Conservation (phyloP, 2,329 filamentous ascomycete genomes). For the Amylocarpus encephaloides region DNA sequence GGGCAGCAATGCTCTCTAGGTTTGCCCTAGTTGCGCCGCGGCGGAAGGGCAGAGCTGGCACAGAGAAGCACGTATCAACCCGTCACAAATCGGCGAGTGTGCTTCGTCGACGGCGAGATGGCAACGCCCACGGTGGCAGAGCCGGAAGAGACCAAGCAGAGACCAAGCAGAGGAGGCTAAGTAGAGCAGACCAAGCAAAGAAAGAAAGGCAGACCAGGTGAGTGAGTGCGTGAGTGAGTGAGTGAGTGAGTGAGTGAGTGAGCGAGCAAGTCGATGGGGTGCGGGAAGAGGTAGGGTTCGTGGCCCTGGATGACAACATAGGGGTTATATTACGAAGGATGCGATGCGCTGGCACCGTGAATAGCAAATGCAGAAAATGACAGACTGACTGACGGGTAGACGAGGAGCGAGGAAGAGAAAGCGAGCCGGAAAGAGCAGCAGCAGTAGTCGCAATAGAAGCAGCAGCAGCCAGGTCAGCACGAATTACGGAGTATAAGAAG, state of each 20-base stretch:
- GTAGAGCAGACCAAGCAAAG: no score
- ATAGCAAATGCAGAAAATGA: neutral
- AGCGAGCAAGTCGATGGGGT: neutral
- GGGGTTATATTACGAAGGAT: slow-evolving; percentile 9
- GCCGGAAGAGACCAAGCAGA: no score
- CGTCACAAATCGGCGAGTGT: neutral
- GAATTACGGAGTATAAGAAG: neutral
- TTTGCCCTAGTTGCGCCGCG: slow-evolving; percentile 7
- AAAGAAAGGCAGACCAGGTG: no score
- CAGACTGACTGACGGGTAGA: neutral
- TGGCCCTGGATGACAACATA: slow-evolving; percentile 3
- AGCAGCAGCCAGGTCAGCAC: no score
- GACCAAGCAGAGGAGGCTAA: no score
- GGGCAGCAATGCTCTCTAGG: slow-evolving; percentile 25
- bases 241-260: no score
- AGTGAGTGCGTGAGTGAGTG: neutral
- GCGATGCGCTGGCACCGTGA: slow-evolving; percentile 13
- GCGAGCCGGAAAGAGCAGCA: neutral
- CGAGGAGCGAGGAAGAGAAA: neutral
- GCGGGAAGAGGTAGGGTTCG: neutral
- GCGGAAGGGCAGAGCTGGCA: neutral
- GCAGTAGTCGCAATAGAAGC: no score
- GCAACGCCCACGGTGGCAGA: no score
- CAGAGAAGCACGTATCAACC: neutral
- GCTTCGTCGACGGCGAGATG: neutral